These are phyloP conservation scores for Lagerstroemia speciosa DNA, from an alignment of 345 rosid species.

Conservation along the genomic window DNA sequence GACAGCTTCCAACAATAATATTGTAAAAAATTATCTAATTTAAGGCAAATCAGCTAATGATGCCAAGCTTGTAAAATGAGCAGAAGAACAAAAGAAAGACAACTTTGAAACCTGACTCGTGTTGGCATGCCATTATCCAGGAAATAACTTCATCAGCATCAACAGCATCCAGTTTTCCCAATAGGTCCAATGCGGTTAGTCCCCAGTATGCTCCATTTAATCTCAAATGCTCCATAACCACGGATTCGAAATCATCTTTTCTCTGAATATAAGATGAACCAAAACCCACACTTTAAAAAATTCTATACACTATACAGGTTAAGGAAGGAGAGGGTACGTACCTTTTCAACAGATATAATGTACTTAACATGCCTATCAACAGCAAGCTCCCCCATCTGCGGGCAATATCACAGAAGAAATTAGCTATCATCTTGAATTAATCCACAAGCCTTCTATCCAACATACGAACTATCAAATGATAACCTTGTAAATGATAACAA, in stretches of 20 bases:
- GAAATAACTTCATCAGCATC: conserved; percentile 52
- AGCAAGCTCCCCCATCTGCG: conserved; percentile 50
- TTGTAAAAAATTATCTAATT: too few species aligned
- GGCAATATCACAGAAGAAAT: not conserved
- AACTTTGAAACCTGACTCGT: conserved; percentile 49
- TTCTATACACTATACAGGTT: not conserved
- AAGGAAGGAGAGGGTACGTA: conserved; percentile 10
- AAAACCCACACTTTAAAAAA: not conserved
- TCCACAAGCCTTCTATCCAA: too few species aligned
- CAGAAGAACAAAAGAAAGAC: not conserved
- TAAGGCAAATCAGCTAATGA: not conserved
- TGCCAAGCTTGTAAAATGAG: not conserved
- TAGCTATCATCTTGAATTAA: not conserved
- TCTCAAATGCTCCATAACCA: conserved; percentile 88
- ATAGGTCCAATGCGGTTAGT: conserved; percentile 59
- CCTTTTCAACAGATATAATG: conserved; percentile 64
- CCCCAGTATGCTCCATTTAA: conserved; percentile 95
- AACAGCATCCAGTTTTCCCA: conserved; percentile 58
- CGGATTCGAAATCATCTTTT: conserved; percentile 76
- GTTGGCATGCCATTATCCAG: conserved; percentile 77
- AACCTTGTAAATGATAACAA: too few species aligned
- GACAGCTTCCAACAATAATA: too few species aligned
- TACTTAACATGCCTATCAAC: conserved; percentile 56
- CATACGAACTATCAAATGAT: too few species aligned
- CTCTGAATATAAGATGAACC: conserved; percentile 27